Evolutionary conservation across 345 rosid genomes (phyloP).

Genomic region (Acer yangbiense): DNA sequence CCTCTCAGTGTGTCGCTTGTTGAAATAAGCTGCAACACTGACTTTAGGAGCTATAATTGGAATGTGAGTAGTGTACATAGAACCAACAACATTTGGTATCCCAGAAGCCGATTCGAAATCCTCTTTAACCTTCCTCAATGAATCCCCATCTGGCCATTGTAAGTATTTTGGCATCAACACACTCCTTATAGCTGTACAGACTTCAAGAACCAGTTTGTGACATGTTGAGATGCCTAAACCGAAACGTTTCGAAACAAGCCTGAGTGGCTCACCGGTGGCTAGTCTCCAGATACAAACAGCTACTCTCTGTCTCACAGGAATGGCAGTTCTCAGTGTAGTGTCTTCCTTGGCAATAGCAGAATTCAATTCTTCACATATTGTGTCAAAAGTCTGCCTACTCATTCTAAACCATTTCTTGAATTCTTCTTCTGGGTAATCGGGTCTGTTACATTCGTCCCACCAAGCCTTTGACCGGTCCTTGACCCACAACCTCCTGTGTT

Average conservation of each 20-base stretch:
- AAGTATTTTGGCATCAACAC: constrained; percentile 78
- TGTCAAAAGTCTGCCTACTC: constrained; percentile 77
- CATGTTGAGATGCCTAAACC: constrained; percentile 87
- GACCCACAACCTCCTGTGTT: constrained; percentile 85
- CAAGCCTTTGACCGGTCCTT: constrained; percentile 80
- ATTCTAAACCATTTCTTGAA: constrained; percentile 82
- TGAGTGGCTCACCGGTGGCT: constrained; percentile 77
- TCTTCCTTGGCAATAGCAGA: constrained; percentile 87
- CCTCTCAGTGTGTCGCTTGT: constrained; percentile 76
- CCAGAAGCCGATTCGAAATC: constrained; percentile 56
- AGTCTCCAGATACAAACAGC: constrained; percentile 94
- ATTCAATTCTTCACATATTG: constrained; percentile 76
- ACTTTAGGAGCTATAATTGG: constrained; percentile 82
- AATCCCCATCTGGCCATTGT: constrained; percentile 80
- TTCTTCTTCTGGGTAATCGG: constrained; percentile 78
- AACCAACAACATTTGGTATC: constrained; percentile 69
- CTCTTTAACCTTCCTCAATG: constrained; percentile 40
- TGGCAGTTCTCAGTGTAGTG: constrained; percentile 79
- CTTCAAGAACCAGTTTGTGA: constrained; percentile 76
- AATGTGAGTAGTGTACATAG: constrained; percentile 83
- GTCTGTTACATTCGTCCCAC: constrained; percentile 91
- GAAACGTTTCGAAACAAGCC: constrained; percentile 71
- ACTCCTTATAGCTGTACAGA: constrained; percentile 68
- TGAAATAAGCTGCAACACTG: constrained; percentile 75
- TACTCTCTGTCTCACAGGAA: constrained; percentile 89